Percentiles rank a stretch among this genome's conserved stretches.
These are phyloP conservation scores for Petunia axillaris DNA, from an alignment of 257 asterid species.

Conservation along the genomic window DNA sequence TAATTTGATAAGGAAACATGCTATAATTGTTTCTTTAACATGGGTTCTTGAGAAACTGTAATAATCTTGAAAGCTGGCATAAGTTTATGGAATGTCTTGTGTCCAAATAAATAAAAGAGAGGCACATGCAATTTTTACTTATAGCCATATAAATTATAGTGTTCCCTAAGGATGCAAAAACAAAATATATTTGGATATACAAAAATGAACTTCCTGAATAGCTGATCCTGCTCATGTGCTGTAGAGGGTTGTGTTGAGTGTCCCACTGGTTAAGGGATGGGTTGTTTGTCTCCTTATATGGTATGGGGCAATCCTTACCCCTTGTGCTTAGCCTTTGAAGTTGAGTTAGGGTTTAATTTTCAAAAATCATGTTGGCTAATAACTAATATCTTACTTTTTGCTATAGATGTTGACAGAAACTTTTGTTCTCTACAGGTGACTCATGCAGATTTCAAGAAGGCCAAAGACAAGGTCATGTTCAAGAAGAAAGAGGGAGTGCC, in stretches of 20 bases:
- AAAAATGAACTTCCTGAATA: background rate
- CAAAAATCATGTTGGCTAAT: background rate
- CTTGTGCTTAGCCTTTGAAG: too few relatives aligned
- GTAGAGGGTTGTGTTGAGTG: background rate
- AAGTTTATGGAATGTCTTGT: background rate
- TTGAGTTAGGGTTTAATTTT: too few relatives aligned
- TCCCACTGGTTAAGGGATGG: too few relatives aligned
- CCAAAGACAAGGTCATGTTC: slow-evolving; percentile 62
- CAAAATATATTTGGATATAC: background rate
- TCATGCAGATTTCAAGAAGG: slow-evolving; percentile 59
- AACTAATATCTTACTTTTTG: background rate
- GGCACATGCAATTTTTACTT: background rate
- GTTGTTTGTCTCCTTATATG: too few relatives aligned
- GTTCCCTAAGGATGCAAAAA: background rate
- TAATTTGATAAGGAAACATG: background rate
- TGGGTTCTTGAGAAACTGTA: background rate
- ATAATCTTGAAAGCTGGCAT: background rate
- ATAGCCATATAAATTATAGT: background rate
- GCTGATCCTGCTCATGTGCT: background rate
- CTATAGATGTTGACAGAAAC: background rate
- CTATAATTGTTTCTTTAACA: background rate
- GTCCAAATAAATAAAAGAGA: background rate
- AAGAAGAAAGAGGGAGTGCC: slow-evolving; percentile 65
- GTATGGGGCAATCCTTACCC: too few relatives aligned
- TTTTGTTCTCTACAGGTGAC: slow-evolving; percentile 35